Base-by-base conservation (phyloP, 2,329 filamentous ascomycete genomes). In the Camillea tinctor region DNA sequence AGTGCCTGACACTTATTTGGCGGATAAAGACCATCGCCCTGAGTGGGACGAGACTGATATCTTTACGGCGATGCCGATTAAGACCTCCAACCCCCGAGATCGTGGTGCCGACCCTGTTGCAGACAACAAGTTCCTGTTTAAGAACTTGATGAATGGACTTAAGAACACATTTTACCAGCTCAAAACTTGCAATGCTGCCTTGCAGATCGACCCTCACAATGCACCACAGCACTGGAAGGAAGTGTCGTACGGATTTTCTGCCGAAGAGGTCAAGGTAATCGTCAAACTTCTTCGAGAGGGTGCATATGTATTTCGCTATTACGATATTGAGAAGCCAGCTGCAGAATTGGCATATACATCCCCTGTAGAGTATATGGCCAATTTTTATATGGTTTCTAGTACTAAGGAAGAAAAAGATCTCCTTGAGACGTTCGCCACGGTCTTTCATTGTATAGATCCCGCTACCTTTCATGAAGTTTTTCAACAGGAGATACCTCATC, bases 41-140 rank as follows among this genome's bases (percentile, higher is more conserved):
- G 93, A 97, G 64, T 99, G 95, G 93, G 96, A 99, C 69, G 93
- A 98, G 75, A 94, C 95, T 49, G 96, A 99, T 75, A 97, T 99
- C 53, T 99, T 98, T 77, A 91, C 86, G 51, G 95, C 95, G 1
- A 95, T 94, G 71, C 96, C 95, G 0, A 98, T 99, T 77, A 97
- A 96, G 77, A 95, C 92, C 0, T 91, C 92, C 0, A 97, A 95
- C 69, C 91, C 93, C 7, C 87, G 93, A 53, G 95, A 99, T 66
- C 85, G 94, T 61, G 92, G 90, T 59, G 88, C 90, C 15, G 93
- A 98, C 71, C 94, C 95, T 0, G 93, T 99, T 17, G 88, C 88
- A 2, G 96, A 99, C 74, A 99, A 99, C 80, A 97, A 98, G 71
- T 98, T 99, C 68, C 79, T 99, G 4, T 99, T 99, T 79, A 93